Percentiles rank a stretch among this genome's conserved stretches.
These are phyloP conservation scores for Groenewaldozyma sp. DNA, from an alignment of 1,139 yeast species.

Conservation along the genomic window DNA sequence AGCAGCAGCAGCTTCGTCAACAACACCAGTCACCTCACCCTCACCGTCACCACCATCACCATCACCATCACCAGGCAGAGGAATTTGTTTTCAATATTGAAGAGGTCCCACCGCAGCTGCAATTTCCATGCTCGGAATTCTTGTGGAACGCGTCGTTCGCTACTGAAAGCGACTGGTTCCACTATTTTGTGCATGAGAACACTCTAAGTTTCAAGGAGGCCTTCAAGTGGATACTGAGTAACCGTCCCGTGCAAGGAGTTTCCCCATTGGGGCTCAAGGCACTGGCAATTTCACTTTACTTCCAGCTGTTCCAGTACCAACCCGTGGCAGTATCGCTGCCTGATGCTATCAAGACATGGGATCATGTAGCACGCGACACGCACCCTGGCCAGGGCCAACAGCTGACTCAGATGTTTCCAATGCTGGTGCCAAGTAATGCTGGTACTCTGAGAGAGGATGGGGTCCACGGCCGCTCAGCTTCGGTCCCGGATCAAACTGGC, in stretches of 20 bases:
- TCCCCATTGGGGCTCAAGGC: slow-evolving; percentile 18
- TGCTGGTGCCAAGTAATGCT: not conserved
- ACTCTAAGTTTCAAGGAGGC: slow-evolving; percentile 2
- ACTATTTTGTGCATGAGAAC: slow-evolving; percentile 7
- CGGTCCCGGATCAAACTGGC: too few relatives aligned
- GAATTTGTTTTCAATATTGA: slow-evolving; percentile 17
- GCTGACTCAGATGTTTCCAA: slow-evolving; percentile 14
- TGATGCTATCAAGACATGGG: slow-evolving; percentile 12
- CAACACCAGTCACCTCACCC: too few relatives aligned
- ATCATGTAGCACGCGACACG: slow-evolving; percentile 14
- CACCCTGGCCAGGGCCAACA: slow-evolving; percentile 22
- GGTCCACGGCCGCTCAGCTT: not conserved
- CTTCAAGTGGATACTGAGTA: not conserved
- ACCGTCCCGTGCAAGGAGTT: not conserved
- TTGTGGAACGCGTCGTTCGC: slow-evolving; percentile 24
- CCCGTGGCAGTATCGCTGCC: not conserved
- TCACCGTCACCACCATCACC: too few relatives aligned
- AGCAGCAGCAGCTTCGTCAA: too few relatives aligned
- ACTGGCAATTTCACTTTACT: not conserved
- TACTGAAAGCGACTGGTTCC: slow-evolving; percentile 20
- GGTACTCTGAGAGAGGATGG: not conserved
- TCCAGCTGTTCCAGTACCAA: not conserved
- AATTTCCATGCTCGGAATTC: slow-evolving; percentile 28
- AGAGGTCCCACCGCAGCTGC: slow-evolving; percentile 17
- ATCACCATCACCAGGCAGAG: too few relatives aligned